Percentiles rank a stretch among this genome's conserved stretches.
Conservation (phyloP, 2,329 filamentous ascomycete genomes). For the Lecanoromycetidae sp. region DNA sequence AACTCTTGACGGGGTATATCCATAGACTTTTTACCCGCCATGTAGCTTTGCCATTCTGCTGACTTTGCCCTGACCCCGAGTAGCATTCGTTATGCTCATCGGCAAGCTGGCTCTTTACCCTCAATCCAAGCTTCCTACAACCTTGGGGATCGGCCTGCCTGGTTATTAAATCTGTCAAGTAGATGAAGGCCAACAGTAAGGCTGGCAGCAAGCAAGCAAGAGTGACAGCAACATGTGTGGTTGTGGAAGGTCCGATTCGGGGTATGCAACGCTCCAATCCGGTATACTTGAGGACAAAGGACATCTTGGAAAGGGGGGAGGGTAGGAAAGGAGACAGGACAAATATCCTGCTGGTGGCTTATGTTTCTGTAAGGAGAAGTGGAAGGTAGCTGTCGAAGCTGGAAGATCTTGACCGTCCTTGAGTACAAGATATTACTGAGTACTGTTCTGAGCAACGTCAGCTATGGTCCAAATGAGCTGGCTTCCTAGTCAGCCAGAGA, state of each 20-base stretch:
- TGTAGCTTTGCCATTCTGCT: constrained; percentile 23
- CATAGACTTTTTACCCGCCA: constrained; percentile 56
- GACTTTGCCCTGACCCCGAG: constrained; percentile 22
- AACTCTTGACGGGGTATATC: constrained; percentile 77
- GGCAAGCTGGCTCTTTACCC: constrained; percentile 38
- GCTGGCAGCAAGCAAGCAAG: constrained; percentile 5
- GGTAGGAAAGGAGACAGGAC: too few species aligned
- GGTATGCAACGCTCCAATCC: neutral
- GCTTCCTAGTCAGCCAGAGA: too few species aligned
- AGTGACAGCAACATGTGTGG: neutral
- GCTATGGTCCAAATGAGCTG: too few species aligned
- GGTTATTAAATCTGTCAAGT: neutral
- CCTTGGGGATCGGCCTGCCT: constrained; percentile 29
- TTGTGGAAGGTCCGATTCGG: neutral
- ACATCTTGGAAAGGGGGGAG: neutral
- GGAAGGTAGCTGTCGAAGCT: too few species aligned
- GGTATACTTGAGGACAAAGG: neutral
- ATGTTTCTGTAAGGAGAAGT: too few species aligned
- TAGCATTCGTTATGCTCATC: constrained; percentile 46
- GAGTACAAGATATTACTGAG: too few species aligned
- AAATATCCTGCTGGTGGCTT: too few species aligned
- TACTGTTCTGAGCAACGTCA: too few species aligned
- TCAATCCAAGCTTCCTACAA: constrained; percentile 42
- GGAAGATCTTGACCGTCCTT: too few species aligned
- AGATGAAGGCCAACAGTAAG: neutral